Evolutionary conservation across 345 rosid genomes (phyloP), one percentile per base, ranked within the genome.

Genomic region (Noccaea bulbosa): DNA sequence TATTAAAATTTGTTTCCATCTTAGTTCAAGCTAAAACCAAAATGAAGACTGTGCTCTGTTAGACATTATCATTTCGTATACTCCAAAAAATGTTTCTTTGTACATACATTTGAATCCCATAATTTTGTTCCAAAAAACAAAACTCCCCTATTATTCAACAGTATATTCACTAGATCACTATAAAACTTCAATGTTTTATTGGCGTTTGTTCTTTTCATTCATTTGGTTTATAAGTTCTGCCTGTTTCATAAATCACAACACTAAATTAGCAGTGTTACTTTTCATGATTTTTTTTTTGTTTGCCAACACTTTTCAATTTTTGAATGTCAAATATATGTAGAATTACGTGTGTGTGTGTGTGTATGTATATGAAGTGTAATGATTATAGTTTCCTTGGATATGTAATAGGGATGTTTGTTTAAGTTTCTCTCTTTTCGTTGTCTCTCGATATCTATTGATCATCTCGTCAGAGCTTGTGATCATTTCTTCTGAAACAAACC

Each of bases 381-480:
- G 40, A 65, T 70, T 50, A 33, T 11, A 39, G 24, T 72, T 75
- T 59, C 71, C 47, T 46, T 62, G 38, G 65, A 53, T 62, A 45
- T 53, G 58, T 75, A 20, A 67, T 59, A 46, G 52, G 39, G 62
- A 43, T 34, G 27, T 61, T 60, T 34, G 27, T 61, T 60, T 33
- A 14, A 40, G 17, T 34, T 39, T 59, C 77, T 66, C 79, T 70
- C 41, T 52, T 74, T 46, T 80, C 74, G 71, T 78, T 80, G 65
- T 58, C 79, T 63, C 48, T 77, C 69, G 39, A 43, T 75, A 44
- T 76, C 79, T 20, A 10, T 62, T 70, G 58, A 47, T 57, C 16
- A 69, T 69, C 41, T 86, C 73, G 83, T 83, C 85, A 81, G 71
- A 81, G 71, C 67, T 73, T 83, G 78, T 84, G 81, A 83, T 79